These are phyloP conservation scores for Nowakowskiella sp. DNA, from an alignment of 192 early-diverging fungal species.

Conservation along the genomic window DNA sequence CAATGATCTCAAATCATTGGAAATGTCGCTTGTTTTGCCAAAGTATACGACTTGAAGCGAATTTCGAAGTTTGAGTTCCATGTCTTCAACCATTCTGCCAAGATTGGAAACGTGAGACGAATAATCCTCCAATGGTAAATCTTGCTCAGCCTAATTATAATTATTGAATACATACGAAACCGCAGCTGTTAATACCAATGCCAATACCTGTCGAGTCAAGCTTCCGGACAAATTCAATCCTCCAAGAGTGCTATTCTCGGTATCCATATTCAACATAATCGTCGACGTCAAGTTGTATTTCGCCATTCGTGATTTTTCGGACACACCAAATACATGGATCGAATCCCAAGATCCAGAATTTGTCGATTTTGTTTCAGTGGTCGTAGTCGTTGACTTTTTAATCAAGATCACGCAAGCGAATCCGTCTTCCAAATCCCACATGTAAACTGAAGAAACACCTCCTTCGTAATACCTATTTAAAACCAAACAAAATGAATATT, in stretches of 20 bases:
- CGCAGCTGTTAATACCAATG: neutral
- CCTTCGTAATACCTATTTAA: slow-evolving; percentile 83
- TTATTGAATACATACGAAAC: neutral
- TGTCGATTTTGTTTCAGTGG: slow-evolving; percentile 5
- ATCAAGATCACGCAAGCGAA: slow-evolving; percentile 94
- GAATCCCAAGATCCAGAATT: slow-evolving; percentile 92
- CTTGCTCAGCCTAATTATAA: slow-evolving; percentile 64
- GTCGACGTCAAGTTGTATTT: slow-evolving; percentile 96
- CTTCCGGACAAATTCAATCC: slow-evolving; percentile 82
- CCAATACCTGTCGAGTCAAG: slow-evolving; percentile 78
- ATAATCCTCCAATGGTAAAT: slow-evolving; percentile 65
- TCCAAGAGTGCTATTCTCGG: slow-evolving; percentile 52
- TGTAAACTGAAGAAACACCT: slow-evolving; percentile 93
- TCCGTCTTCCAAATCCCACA: slow-evolving; percentile 82
- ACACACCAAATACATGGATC: slow-evolving; percentile 91
- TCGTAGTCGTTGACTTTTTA: slow-evolving; percentile 57
- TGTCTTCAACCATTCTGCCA: slow-evolving; percentile 94
- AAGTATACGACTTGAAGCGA: slow-evolving; percentile 93
- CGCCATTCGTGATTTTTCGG: slow-evolving; percentile 76
- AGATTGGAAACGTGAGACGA: slow-evolving; percentile 85
- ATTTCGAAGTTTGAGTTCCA: slow-evolving; percentile 97
- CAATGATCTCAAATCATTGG: slow-evolving; percentile 81
- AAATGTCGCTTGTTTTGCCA: slow-evolving; percentile 94
- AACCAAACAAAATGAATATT: slow-evolving; percentile 4
- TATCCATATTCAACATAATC: slow-evolving; percentile 86